Evolutionary conservation across 495 filamentous ascomycete genomes (phyloP).

Genomic region (Annulohypoxylon stygium): DNA sequence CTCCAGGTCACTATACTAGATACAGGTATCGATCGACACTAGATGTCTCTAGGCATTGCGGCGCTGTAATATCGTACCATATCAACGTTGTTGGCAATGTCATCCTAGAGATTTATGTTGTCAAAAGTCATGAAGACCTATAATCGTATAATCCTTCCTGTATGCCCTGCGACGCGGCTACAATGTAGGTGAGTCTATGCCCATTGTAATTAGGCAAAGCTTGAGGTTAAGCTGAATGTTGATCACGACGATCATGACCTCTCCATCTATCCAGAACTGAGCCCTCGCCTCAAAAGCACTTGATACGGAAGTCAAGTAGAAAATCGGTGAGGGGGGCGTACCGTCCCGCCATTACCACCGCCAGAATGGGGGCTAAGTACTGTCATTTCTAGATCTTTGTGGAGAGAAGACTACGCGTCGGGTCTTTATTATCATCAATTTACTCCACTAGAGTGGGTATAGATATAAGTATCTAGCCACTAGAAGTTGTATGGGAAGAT

Average conservation of each 20-base stretch:
- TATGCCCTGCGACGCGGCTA: conserved; percentile 1
- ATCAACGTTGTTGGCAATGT: neutral
- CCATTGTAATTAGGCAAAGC: neutral
- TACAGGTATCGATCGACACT: conserved; percentile 1
- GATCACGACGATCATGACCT: neutral
- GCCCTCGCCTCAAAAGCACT: neutral
- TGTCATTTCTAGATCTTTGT: neutral
- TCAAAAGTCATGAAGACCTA: neutral
- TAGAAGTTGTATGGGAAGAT: neutral
- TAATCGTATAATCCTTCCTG: neutral
- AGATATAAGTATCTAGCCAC: neutral
- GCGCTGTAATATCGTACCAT: neutral
- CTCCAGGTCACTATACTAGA: neutral
- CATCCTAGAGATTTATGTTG: neutral
- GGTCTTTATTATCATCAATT: neutral
- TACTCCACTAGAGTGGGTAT: neutral
- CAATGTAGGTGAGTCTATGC: neutral
- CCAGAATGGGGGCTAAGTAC: neutral
- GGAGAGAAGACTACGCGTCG: neutral
- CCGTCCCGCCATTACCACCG: neutral
- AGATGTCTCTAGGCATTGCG: neutral
- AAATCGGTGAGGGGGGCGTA: neutral
- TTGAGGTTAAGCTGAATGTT: conserved; percentile 2
- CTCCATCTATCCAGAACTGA: neutral
- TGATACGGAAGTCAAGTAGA: neutral